A percentile compares a stretch with the other conserved stretches of the same genome.
Evolutionary conservation across 805 yeast species (phyloP).

Genomic region (Cyberlindnera sargentensis): DNA sequence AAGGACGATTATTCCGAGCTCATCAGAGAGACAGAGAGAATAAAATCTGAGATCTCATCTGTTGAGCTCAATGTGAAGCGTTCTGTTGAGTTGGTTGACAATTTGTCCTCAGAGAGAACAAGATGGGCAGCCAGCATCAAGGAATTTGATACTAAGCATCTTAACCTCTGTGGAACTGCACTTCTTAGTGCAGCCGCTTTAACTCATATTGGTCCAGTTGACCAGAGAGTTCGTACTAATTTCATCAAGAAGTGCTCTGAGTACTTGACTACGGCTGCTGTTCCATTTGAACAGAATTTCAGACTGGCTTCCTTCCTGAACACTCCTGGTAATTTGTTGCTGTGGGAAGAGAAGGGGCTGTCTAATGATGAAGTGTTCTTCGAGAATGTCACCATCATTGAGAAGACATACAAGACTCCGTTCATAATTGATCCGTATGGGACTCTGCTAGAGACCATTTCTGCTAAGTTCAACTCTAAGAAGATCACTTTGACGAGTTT

Average conservation of each 20-base stretch:
- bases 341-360: slow-evolving; percentile 50
- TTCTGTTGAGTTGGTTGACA: slow-evolving; percentile 54
- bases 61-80: slow-evolving; percentile 58
- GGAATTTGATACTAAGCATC: slow-evolving; percentile 39
- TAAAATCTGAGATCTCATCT: slow-evolving; percentile 59
- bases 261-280: slow-evolving; percentile 28
- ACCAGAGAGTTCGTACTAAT: slow-evolving; percentile 38
- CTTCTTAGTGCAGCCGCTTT: slow-evolving; percentile 55
- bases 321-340: slow-evolving; percentile 31
- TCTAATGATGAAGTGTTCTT: slow-evolving; percentile 52
- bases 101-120: slow-evolving; percentile 55
- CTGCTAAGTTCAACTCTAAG: slow-evolving; percentile 24
- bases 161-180: slow-evolving; percentile 54
- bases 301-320: slow-evolving; percentile 32
- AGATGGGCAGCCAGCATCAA: slow-evolving; percentile 68
- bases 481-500: slow-evolving; percentile 59
- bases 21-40: slow-evolving; percentile 73
- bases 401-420: slow-evolving; percentile 35
- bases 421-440: slow-evolving; percentile 71
- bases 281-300: slow-evolving; percentile 34
- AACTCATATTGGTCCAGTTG: slow-evolving; percentile 53
- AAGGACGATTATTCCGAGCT: slow-evolving; percentile 62
- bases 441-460: slow-evolving; percentile 35
- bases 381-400: slow-evolving; percentile 57
- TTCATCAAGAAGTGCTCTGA: slow-evolving; percentile 31